Percentiles rank a stretch among this genome's conserved stretches.
Conservation (phyloP, 192 early-diverging fungal genomes). For the Gigaspora rosea region DNA sequence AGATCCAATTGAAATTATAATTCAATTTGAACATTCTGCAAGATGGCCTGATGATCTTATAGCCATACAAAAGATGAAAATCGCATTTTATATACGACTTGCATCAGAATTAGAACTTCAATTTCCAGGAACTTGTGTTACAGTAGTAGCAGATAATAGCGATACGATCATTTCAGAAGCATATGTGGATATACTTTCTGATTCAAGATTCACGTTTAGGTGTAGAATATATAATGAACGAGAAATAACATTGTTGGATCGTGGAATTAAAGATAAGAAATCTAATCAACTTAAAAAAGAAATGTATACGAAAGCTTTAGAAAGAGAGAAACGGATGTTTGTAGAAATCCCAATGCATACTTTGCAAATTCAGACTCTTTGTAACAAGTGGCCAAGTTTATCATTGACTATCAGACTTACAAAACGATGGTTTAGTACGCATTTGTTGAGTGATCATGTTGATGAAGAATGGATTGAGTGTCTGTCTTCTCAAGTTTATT, state of each 20-base stretch:
- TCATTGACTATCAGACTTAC: conserved; percentile 80
- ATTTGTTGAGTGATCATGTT: conserved; percentile 73
- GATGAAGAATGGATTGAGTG: conserved; percentile 81
- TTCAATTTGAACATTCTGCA: conserved; percentile 81
- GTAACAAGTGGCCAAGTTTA: conserved; percentile 71
- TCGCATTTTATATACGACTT: conserved; percentile 81
- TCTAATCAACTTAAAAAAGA: conserved; percentile 45
- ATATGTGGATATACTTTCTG: conserved; percentile 73
- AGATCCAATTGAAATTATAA: conserved; percentile 72
- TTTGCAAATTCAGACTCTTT: conserved; percentile 71
- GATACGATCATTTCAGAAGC: conserved; percentile 47
- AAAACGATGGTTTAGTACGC: conserved; percentile 89
- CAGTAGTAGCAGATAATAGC: conserved; percentile 52
- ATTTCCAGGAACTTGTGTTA: conserved; percentile 36
- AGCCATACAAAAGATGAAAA: conserved; percentile 89
- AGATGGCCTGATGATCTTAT: conserved; percentile 90
- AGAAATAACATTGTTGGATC: conserved; percentile 65
- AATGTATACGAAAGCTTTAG: conserved; percentile 52
- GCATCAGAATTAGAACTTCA: conserved; percentile 59
- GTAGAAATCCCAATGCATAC: conserved; percentile 57
- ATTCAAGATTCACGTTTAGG: conserved; percentile 77
- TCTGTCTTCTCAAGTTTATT: conserved; percentile 70
- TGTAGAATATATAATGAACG: conserved; percentile 72
- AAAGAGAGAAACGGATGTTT: conserved; percentile 52
- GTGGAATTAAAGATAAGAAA: conserved; percentile 53